A percentile compares a stretch with the other conserved stretches of the same genome.
phyloP scores from a whole-genome alignment of 192 early-diverging fungal species.

The Obelidium mucronatum region DNA sequence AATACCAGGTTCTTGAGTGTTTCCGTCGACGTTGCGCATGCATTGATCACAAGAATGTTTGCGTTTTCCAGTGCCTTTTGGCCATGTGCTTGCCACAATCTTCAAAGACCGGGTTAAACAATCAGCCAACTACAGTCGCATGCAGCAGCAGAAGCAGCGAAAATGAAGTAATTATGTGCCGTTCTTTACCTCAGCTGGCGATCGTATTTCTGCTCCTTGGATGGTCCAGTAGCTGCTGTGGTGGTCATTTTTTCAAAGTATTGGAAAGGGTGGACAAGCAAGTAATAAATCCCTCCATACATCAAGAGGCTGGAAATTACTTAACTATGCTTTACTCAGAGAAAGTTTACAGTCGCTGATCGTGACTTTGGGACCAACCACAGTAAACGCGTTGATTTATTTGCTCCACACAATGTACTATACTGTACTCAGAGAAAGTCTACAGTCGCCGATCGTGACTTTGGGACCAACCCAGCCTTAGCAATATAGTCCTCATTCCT shows the following conservation, averaged over 20 bases:
- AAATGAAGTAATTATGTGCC: neutral
- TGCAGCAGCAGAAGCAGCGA: neutral
- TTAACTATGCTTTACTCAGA: no score
- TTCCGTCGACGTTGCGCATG: constrained; percentile 85
- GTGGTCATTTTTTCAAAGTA: no score
- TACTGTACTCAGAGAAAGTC: constrained; percentile 18
- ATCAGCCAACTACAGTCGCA: neutral
- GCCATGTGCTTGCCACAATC: constrained; percentile 94
- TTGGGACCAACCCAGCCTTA: constrained; percentile 5
- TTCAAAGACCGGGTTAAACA: constrained; percentile 36
- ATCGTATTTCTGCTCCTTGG: constrained; percentile 84
- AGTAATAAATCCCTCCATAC: no score
- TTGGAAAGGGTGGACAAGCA: no score
- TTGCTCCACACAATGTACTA: no score
- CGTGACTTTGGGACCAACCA: no score
- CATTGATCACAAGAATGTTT: constrained; percentile 85
- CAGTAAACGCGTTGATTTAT: no score
- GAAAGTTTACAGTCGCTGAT: no score
- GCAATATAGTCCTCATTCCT: neutral
- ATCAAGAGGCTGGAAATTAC: no score
- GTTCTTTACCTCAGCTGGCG: constrained; percentile 79
- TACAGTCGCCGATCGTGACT: neutral
- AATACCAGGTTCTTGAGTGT: constrained; percentile 94
- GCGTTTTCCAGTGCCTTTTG: constrained; percentile 87
- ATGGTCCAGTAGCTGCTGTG: neutral